Conservation (phyloP, 2,329 filamentous ascomycete species). For the Juglanconis sp. region DNA sequence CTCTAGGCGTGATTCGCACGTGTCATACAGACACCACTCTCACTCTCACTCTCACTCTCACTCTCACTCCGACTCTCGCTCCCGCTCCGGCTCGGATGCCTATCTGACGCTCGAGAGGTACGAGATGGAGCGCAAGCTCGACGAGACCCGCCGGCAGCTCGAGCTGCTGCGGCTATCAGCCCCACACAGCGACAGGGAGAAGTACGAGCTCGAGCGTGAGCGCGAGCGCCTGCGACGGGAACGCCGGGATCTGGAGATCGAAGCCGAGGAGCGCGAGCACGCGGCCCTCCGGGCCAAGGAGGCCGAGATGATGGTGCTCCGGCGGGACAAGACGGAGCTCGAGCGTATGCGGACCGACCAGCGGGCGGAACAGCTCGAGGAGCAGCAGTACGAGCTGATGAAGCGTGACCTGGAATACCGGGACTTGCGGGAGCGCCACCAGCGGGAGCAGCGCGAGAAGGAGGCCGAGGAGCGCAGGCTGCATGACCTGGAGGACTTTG, state of each 20-base stretch:
- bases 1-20: conserved; percentile 23
- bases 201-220: conserved; percentile 32
- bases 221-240: conserved; percentile 34
- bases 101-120: conserved; percentile 41
- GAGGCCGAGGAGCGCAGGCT: conserved; percentile 21
- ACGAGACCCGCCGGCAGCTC: conserved; percentile 17
- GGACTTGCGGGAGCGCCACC: conserved; percentile 10
- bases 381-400: conserved; percentile 33
- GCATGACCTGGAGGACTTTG: conserved; percentile 29
- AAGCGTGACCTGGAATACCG: conserved; percentile 38
- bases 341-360: conserved; percentile 34
- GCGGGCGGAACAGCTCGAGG: conserved; percentile 26
- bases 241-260: conserved; percentile 44
- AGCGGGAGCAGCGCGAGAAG: conserved; percentile 17
- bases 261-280: conserved; percentile 36
- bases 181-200: conserved; percentile 25
- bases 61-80: conserved; percentile 31
- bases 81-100: conserved; percentile 24
- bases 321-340: conserved; percentile 37
- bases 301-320: conserved; percentile 32
- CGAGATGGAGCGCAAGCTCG: conserved; percentile 26
- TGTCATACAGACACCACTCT: conserved; percentile 20
- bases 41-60: conserved; percentile 28
- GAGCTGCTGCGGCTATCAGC: conserved; percentile 13
- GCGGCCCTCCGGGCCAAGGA: conserved; percentile 24